Percentiles rank a stretch among this genome's conserved stretches.
phyloP scores from a whole-genome alignment of 148 eudicot genomes.

The Limonium bicolor region DNA sequence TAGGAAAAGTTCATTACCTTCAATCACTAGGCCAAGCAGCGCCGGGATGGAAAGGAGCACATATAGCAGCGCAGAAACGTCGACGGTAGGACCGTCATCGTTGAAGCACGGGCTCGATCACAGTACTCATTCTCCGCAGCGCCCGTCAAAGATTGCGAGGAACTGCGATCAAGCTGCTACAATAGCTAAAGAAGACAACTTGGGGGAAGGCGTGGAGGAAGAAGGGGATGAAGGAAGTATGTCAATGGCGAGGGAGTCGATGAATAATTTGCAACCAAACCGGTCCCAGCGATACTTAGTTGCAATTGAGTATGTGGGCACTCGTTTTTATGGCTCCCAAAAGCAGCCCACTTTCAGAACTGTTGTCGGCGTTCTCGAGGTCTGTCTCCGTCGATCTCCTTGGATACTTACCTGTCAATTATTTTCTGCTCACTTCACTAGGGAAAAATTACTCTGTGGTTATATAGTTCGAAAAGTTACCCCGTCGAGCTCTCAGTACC shows the following conservation, averaged over 20 bases:
- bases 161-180: constrained; percentile 10
- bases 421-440: not conserved
- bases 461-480: no score
- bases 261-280: constrained; percentile 27
- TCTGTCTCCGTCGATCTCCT: constrained; percentile 3
- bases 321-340: constrained; percentile 81
- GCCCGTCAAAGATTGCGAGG: constrained; percentile 39
- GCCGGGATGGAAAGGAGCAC: no score
- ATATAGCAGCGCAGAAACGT: not conserved
- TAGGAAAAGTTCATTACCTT: no score
- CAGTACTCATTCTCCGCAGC: constrained; percentile 22
- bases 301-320: constrained; percentile 86
- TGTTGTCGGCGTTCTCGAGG: constrained; percentile 89
- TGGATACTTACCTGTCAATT: no score
- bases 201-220: constrained; percentile 9
- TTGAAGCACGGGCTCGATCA: constrained; percentile 16
- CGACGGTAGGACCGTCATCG: not conserved
- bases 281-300: constrained; percentile 64
- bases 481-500: no score
- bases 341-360: constrained; percentile 55
- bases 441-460: no score
- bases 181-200: not conserved
- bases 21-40: no score
- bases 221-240: constrained; percentile 9
- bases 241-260: constrained; percentile 5